Evolutionary conservation across 2,329 filamentous ascomycete species (phyloP), one percentile per base, ranked within the genome.

Genomic region (Xylaria sp.): DNA sequence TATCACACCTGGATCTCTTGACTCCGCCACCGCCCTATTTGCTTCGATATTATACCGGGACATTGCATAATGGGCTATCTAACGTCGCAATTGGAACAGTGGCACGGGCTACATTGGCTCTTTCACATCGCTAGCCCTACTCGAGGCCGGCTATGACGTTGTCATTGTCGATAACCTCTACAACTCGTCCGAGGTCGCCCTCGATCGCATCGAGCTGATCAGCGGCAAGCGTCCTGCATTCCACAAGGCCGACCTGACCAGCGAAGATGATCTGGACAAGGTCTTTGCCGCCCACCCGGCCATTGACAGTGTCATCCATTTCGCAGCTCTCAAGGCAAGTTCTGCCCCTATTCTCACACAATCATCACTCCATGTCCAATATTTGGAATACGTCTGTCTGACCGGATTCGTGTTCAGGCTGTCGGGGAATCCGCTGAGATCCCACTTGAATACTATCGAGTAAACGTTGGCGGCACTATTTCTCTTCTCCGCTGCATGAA

Each of bases 101-200:
- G 96, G 96, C 78, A 97, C 94, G 73, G 96, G 96, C 85, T 99
- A 99, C 87, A 99, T 99, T 82, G 96, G 96, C 80, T 98, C 95
- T 59, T 98, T 98, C 86, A 99, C 96, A 70, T 86, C 93, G 65
- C 90, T 99, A 60, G 91, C 94, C 62, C 92, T 99, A 30, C 93
- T 99, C 74, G 88, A 98, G 79, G 92, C 96, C 78, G 94, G 90
- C 81, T 98, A 98, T 88, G 91, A 98, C 81, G 96, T 99, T 72
- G 92, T 99, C 80, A 93, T 99, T 72, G 90, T 96, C 74, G 96
- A 99, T 85, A 98, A 90, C 83, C 89, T 98, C 74, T 97, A 97
- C 91, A 99, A 99, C 84, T 98, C 96, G 57, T 97, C 93, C 69
- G 86, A 91, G 77, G 94, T 97, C 77, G 93, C 92, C 72, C 83